Evolutionary conservation across 345 rosid genomes (phyloP).

Genomic region (Acer negundo): DNA sequence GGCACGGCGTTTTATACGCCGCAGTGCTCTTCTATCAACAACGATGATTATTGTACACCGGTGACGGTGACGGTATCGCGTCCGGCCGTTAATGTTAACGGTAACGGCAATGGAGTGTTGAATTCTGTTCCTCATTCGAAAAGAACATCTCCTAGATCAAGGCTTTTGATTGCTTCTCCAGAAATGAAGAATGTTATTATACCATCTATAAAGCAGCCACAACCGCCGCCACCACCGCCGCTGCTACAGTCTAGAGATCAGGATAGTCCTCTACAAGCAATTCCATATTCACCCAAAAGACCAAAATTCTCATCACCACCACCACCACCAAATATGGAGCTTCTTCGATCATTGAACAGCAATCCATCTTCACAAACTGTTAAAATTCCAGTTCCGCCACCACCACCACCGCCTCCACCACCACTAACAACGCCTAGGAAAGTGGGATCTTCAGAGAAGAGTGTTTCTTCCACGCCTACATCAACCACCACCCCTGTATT

Average conservation of each 20-base stretch:
- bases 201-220: slow-evolving; percentile 72
- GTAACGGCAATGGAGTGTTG: slow-evolving; percentile 22
- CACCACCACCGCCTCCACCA: slow-evolving; percentile 59
- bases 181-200: slow-evolving; percentile 89
- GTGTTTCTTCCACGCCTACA: slow-evolving; percentile 29
- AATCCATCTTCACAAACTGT: slow-evolving; percentile 37
- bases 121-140: slow-evolving; percentile 68
- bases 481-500: slow-evolving; percentile 16
- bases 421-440: slow-evolving; percentile 43
- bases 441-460: slow-evolving; percentile 36
- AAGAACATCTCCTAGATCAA: slow-evolving; percentile 79
- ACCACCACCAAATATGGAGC: slow-evolving; percentile 87
- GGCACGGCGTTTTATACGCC: slow-evolving; percentile 77
- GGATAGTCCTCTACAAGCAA: slow-evolving; percentile 20
- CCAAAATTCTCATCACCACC: slow-evolving; percentile 77
- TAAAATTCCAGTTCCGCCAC: slow-evolving; percentile 37
- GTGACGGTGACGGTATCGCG: slow-evolving; percentile 50
- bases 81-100: slow-evolving; percentile 10
- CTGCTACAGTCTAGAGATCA: slow-evolving; percentile 16
- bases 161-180: slow-evolving; percentile 63
- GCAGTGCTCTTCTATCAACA: slow-evolving; percentile 66
- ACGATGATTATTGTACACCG: slow-evolving; percentile 72
- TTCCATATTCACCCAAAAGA: slow-evolving; percentile 41
- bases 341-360: slow-evolving; percentile 63
- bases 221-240: slow-evolving; percentile 33